A percentile compares a stretch with the other conserved stretches of the same genome.
Conservation (phyloP, 129 eudicot genomes). For the Helianthus tuberosus region DNA sequence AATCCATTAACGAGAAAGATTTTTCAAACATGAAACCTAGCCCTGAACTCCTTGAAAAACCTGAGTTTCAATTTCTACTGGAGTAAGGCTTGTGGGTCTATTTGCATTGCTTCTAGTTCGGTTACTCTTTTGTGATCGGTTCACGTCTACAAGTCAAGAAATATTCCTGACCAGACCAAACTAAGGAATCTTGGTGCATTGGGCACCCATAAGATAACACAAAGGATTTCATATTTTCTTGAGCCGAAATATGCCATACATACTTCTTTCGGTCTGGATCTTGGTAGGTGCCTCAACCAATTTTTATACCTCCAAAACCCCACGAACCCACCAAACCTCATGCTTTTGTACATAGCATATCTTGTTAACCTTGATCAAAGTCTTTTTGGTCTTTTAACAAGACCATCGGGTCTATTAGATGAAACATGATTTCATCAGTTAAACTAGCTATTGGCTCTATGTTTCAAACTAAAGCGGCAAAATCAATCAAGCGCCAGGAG, state of each 20-base stretch:
- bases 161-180: constrained; percentile 13
- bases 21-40: constrained; percentile 61
- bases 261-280: constrained; percentile 1
- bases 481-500: neutral
- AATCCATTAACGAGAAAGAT: constrained; percentile 46
- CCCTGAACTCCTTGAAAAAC: constrained; percentile 56
- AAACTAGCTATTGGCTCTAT: constrained; percentile 16
- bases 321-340: constrained; percentile 18
- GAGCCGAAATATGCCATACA: constrained; percentile 24
- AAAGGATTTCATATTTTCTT: neutral
- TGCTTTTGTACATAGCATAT: constrained; percentile 15
- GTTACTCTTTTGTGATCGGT: constrained; percentile 27
- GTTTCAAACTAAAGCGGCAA: constrained; percentile 14
- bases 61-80: constrained; percentile 62
- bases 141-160: constrained; percentile 5
- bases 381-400: constrained; percentile 21
- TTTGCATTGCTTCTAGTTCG: constrained; percentile 18
- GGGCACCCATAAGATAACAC: neutral
- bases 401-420: constrained; percentile 1
- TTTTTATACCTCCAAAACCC: neutral
- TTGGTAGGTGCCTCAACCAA: neutral
- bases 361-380: constrained; percentile 18
- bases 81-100: constrained; percentile 39
- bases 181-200: constrained; percentile 23
- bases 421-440: constrained; percentile 1